phyloP scores from a whole-genome alignment of 2,329 filamentous ascomycete species.

The Colletotrichum eremochloae region DNA sequence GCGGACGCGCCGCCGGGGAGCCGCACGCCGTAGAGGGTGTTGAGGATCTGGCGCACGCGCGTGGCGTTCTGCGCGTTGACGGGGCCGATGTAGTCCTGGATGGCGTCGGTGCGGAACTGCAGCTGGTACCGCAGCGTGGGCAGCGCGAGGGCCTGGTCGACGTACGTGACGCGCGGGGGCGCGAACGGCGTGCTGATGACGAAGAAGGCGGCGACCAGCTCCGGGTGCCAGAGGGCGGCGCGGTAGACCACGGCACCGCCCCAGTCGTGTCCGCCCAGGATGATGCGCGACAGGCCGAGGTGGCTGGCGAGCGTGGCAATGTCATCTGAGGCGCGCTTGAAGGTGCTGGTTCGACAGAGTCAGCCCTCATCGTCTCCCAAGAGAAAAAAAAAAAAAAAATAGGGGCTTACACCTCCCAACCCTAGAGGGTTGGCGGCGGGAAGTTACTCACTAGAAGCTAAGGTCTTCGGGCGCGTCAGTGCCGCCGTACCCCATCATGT shows the following conservation, averaged over 20 bases:
- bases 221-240: constrained; percentile 75
- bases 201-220: constrained; percentile 77
- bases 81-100: constrained; percentile 49
- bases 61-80: constrained; percentile 64
- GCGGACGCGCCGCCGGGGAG: constrained; percentile 64
- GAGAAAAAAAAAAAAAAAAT: too few species aligned
- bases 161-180: constrained; percentile 63
- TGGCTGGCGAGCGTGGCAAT: constrained; percentile 75
- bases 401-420: too few species aligned
- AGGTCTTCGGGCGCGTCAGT: constrained; percentile 71
- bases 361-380: constrained; percentile 32
- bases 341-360: constrained; percentile 68
- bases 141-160: constrained; percentile 68
- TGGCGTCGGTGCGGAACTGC: constrained; percentile 74
- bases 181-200: constrained; percentile 79
- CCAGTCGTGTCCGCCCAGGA: constrained; percentile 89
- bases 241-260: constrained; percentile 80
- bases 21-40: constrained; percentile 74
- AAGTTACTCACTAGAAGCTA: constrained; percentile 23
- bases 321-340: constrained; percentile 78
- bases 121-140: constrained; percentile 83
- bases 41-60: constrained; percentile 75
- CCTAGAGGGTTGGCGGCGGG: not conserved
- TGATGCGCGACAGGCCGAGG: constrained; percentile 63
- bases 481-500: constrained; percentile 83